phyloP scores from a whole-genome alignment of 768 basidiomycete species.

The Podaxis rugospora region DNA sequence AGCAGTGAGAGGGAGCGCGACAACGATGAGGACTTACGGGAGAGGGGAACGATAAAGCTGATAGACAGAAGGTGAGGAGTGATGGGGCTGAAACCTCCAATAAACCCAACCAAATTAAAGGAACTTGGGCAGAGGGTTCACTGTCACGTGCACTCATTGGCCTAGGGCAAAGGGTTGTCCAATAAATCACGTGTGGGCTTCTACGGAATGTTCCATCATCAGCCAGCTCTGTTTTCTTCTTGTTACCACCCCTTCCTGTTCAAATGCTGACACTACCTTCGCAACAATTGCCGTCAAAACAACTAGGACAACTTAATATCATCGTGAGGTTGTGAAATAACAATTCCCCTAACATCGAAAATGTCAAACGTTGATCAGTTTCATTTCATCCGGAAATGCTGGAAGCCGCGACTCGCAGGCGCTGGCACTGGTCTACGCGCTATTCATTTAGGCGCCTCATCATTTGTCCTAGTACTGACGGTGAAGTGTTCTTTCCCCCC shows the following conservation, averaged over 20 bases:
- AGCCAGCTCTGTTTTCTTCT: neutral
- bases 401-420: neutral
- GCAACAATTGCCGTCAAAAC: neutral
- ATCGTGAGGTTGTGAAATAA: neutral
- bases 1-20: constrained; percentile 21
- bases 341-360: neutral
- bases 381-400: neutral
- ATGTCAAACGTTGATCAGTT: neutral
- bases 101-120: constrained; percentile 58
- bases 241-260: neutral
- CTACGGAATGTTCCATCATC: constrained; percentile 18
- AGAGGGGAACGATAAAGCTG: constrained; percentile 36
- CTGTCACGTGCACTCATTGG: constrained; percentile 30
- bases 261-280: neutral
- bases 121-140: constrained; percentile 69
- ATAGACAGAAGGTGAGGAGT: constrained; percentile 35
- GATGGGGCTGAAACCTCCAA: constrained; percentile 44
- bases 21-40: constrained; percentile 38
- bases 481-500: neutral
- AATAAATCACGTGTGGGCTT: constrained; percentile 21
- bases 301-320: neutral
- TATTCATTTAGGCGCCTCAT: constrained; percentile 3
- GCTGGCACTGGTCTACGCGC: no score
- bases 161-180: constrained; percentile 43
- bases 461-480: neutral